A percentile compares a stretch with the other conserved stretches of the same genome.
phyloP scores from a whole-genome alignment of 2,329 filamentous ascomycete species.

The Trichoderma sp. region DNA sequence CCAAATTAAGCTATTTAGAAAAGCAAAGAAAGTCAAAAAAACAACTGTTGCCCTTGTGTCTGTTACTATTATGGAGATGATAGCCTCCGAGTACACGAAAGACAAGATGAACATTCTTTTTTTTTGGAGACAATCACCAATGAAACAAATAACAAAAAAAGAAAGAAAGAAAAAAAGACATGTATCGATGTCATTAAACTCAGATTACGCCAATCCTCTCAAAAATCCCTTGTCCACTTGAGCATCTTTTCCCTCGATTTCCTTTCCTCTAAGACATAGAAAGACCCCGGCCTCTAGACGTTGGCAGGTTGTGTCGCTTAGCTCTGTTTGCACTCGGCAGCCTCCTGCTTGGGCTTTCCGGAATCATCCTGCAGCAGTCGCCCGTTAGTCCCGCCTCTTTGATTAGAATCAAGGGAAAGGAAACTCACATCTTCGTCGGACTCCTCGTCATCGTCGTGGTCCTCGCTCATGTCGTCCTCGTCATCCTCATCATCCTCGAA shows the following conservation, averaged over 20 bases:
- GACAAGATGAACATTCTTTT: constrained; percentile 24
- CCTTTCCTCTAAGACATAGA: constrained; percentile 17
- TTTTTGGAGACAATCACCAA: constrained; percentile 24
- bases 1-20: constrained; percentile 13
- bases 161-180: constrained; percentile 15
- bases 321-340: constrained; percentile 95
- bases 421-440: constrained; percentile 73
- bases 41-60: background rate
- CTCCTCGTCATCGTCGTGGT: constrained; percentile 80
- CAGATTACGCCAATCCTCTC: constrained; percentile 24
- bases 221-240: constrained; percentile 12
- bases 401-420: no score
- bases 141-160: constrained; percentile 8
- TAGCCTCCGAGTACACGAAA: constrained; percentile 15
- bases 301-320: constrained; percentile 46
- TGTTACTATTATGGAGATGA: constrained; percentile 24
- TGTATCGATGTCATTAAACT: constrained; percentile 25
- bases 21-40: background rate
- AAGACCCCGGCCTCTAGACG: constrained; percentile 9
- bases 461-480: constrained; percentile 81
- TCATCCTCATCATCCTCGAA: constrained; percentile 92
- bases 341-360: constrained; percentile 90
- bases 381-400: constrained; percentile 29
- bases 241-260: constrained; percentile 7
- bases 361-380: constrained; percentile 68